Evolutionary conservation across 1,284 basidiomycete genomes (phyloP).

Genomic region (Sporisorium scitamineum): DNA sequence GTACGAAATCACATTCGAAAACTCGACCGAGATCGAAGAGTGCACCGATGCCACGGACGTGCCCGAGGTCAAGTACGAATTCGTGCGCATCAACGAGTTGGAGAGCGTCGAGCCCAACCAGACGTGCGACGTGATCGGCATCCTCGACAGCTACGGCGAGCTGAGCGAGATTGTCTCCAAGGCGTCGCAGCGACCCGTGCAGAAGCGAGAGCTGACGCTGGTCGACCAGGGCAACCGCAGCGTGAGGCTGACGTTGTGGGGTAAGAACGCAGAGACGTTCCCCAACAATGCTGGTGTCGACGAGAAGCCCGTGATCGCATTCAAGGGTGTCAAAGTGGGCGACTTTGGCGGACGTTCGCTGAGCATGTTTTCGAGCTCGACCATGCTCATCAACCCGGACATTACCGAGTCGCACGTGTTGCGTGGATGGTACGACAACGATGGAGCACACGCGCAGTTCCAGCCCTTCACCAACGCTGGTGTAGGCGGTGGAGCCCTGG

Average conservation of each 20-base stretch:
- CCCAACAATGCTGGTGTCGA: slow-evolving; percentile 58
- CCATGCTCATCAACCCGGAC: slow-evolving; percentile 80
- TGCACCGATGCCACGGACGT: slow-evolving; percentile 66
- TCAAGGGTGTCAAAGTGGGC: slow-evolving; percentile 94
- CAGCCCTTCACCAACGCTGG: slow-evolving; percentile 71
- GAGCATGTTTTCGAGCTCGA: slow-evolving; percentile 77
- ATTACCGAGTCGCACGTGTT: slow-evolving; percentile 85
- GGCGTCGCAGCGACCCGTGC: slow-evolving; percentile 65
- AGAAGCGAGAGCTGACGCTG: slow-evolving; percentile 73
- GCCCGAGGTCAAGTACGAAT: slow-evolving; percentile 68
- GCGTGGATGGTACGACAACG: slow-evolving; percentile 82
- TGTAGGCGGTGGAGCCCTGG: slow-evolving; percentile 38
- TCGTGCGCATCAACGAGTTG: slow-evolving; percentile 65
- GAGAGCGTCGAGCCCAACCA: slow-evolving; percentile 66
- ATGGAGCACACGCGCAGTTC: slow-evolving; percentile 57
- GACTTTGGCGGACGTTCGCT: slow-evolving; percentile 86
- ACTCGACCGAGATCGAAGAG: slow-evolving; percentile 69
- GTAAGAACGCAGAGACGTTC: slow-evolving; percentile 90
- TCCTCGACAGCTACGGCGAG: slow-evolving; percentile 64
- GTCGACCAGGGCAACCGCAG: slow-evolving; percentile 86
- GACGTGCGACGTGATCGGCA: slow-evolving; percentile 69
- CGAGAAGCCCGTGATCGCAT: slow-evolving; percentile 74
- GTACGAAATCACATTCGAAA: slow-evolving; percentile 92
- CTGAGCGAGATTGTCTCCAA: slow-evolving; percentile 65
- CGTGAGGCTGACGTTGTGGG: slow-evolving; percentile 93